Evolutionary conservation across 306 rosid genomes (phyloP), one percentile per base, ranked within the genome.

Genomic region (Ormosia emarginata): DNA sequence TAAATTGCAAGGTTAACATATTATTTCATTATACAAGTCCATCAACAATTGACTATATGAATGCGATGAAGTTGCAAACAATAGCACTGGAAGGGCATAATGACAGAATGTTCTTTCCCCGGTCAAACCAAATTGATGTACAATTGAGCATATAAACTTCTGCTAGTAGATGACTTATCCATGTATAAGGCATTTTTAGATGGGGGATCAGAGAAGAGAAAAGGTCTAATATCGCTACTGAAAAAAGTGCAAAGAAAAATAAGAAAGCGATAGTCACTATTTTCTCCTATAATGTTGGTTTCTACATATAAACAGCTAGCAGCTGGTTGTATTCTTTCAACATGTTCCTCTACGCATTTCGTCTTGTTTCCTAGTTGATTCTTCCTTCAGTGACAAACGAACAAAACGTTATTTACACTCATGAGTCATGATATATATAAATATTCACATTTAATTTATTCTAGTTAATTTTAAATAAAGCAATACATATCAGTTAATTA

Each of bases 261-360:
- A 81, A 63, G 61, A 81, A 81, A 81, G 69, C 32, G 68, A 53
- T 64, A 30, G 75, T 52, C 30, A 63, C 75, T 30, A 52, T 63
- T 68, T 56, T 79, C 24, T 2, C 18, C 40, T 4, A 2, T 33
- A 4, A 13, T 13, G 18, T 49, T 70, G 13, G 43, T 49, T 70
- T 17, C 53, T 63, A 62, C 13, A 37, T 6, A 33, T 24, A 5
- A 40, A 74, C 75, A 74, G 76, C 80, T 81, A 39, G 47, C 73
- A 81, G 30, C 59, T 13, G 29, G n/a, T 81, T 39, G 61, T 52
- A 64, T 43, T 43, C 76, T 64, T 40, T 14, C 67, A 53, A 24
- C 67, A 50, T 65, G 5, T 30, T 74, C 30, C 55, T 65, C 12
- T 74, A 9, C 24, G 37, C 63, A 24, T 63, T 70, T 76, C 6